phyloP scores from a whole-genome alignment of 306 rosid species.

The Senna siamea region DNA sequence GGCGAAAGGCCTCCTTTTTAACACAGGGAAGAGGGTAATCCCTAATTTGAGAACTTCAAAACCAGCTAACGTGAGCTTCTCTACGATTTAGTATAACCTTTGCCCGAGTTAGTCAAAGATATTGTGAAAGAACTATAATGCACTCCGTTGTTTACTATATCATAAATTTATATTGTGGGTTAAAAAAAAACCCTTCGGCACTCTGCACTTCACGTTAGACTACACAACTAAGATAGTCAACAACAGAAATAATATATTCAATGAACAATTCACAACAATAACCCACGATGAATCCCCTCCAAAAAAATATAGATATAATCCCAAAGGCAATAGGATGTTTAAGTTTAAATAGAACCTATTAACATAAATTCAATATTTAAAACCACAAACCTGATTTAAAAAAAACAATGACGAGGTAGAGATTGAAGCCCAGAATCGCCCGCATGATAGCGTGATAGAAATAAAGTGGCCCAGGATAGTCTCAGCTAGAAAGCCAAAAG shows the following conservation, averaged over 20 bases:
- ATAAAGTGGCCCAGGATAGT: neutral
- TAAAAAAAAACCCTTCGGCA: conserved; percentile 1
- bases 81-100: neutral
- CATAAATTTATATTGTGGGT: conserved; percentile 16
- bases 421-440: conserved; percentile 51
- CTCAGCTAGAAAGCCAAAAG: neutral
- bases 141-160: conserved; percentile 1
- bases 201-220: conserved; percentile 2
- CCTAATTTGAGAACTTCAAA: conserved; percentile 27
- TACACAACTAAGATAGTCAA: conserved; percentile 16
- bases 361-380: conserved; percentile 32
- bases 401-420: conserved; percentile 51
- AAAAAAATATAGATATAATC: neutral
- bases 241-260: conserved; percentile 28
- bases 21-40: neutral
- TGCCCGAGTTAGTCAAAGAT: neutral
- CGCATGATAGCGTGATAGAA: conserved; percentile 44
- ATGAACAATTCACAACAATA: conserved; percentile 29
- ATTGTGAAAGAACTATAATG: neutral
- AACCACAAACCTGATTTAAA: conserved; percentile 56
- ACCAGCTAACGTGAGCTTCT: neutral
- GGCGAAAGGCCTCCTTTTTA: neutral
- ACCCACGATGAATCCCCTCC: neutral
- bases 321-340: neutral
- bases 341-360: conserved; percentile 31